These are phyloP conservation scores for Ramalina peruviana DNA, from an alignment of 495 filamentous ascomycete species.

Conservation along the genomic window DNA sequence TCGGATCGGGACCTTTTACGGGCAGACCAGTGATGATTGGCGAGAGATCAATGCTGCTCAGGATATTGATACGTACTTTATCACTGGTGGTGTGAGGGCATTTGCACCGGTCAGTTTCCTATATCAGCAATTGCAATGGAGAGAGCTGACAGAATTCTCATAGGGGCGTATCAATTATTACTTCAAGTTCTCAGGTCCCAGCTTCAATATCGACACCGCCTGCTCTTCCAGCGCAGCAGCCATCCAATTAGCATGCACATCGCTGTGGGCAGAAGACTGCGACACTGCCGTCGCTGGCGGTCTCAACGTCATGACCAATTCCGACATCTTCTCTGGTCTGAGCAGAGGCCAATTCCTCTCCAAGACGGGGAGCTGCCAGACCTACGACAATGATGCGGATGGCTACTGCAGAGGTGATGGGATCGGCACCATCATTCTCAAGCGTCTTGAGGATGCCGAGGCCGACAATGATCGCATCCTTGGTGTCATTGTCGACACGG, in stretches of 20 bases:
- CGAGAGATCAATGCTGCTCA: slow-evolving; percentile 81
- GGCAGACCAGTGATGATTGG: slow-evolving; percentile 86
- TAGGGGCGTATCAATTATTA: slow-evolving; percentile 72
- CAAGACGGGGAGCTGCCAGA: slow-evolving; percentile 68
- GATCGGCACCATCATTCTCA: slow-evolving; percentile 60
- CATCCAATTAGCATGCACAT: slow-evolving; percentile 71
- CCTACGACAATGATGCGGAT: slow-evolving; percentile 66
- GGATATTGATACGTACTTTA: slow-evolving; percentile 88
- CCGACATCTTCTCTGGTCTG: slow-evolving; percentile 74
- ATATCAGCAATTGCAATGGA: not conserved
- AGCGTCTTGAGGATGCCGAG: slow-evolving; percentile 64
- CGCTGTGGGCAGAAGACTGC: slow-evolving; percentile 69
- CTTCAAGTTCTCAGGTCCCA: slow-evolving; percentile 80
- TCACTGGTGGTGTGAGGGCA: slow-evolving; percentile 76
- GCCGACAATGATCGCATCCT: slow-evolving; percentile 66
- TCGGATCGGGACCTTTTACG: slow-evolving; percentile 83
- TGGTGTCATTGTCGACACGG: slow-evolving; percentile 53
- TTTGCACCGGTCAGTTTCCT: slow-evolving; percentile 45
- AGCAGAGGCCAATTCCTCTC: slow-evolving; percentile 66
- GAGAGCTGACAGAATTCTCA: not conserved
- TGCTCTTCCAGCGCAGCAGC: slow-evolving; percentile 79
- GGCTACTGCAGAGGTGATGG: slow-evolving; percentile 72
- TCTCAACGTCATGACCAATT: slow-evolving; percentile 66
- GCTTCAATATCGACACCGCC: slow-evolving; percentile 76
- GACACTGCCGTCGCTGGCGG: slow-evolving; percentile 78